phyloP scores from a whole-genome alignment of 78 protist species.

The Dictyostelium intermedium region DNA sequence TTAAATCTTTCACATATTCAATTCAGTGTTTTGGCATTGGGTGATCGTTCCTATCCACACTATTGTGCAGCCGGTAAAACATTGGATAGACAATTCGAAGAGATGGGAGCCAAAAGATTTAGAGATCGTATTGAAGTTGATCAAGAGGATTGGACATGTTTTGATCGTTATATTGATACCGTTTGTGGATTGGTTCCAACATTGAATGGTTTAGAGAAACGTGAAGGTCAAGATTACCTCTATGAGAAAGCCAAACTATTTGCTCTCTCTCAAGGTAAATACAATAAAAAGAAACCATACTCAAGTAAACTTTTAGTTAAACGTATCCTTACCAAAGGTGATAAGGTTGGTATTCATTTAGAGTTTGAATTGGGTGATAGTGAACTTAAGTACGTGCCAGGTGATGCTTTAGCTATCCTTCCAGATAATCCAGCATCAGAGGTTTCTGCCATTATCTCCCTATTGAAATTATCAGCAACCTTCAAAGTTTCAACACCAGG shows the following conservation, averaged over 20 bases:
- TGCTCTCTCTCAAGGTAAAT: conserved; percentile 31
- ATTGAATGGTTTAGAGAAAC: neutral
- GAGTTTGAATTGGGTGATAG: conserved; percentile 75
- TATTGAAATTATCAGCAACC: neutral
- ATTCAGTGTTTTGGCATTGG: conserved; percentile 61
- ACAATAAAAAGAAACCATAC: conserved; percentile 73
- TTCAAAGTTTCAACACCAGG: conserved; percentile 33
- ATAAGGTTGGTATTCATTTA: conserved; percentile 51
- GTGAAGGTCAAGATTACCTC: conserved; percentile 37
- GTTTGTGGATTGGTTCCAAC: neutral
- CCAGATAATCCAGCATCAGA: conserved; percentile 31
- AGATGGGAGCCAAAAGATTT: neutral
- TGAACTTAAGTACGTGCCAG: conserved; percentile 51
- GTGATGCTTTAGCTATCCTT: conserved; percentile 62
- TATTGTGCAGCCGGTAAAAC: conserved; percentile 51
- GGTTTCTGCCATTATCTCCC: neutral
- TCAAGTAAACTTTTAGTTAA: conserved; percentile 17
- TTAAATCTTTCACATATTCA: conserved; percentile 22
- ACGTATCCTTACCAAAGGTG: conserved; percentile 13
- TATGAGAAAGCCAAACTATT: conserved; percentile 47
- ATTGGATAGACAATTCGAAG: conserved; percentile 35
- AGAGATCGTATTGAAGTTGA: conserved; percentile 61
- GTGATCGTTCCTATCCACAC: conserved; percentile 63
- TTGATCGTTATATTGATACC: conserved; percentile 39
- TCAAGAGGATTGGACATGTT: conserved; percentile 63